Base-by-base conservation (phyloP, 495 filamentous ascomycete genomes). In the Chaetomium fimeti region DNA sequence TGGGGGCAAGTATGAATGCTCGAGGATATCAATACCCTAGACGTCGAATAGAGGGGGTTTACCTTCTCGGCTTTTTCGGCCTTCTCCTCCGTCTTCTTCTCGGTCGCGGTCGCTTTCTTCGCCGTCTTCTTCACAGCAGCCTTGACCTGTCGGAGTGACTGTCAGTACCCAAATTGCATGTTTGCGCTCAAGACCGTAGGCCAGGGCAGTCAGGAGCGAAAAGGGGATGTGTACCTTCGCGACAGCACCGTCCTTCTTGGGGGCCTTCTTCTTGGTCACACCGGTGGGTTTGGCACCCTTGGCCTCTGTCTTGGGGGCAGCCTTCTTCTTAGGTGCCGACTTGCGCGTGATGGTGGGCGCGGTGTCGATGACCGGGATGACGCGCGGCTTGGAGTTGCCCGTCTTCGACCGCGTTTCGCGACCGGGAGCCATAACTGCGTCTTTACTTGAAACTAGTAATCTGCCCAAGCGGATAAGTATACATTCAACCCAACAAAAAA, bases 371-470 rank as follows among this genome's bases (percentile, higher is more conserved):
- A 77, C 76, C 52, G 77, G 75, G 72, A 84, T 80, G 68, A 84
- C 76, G 68, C 82, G 79, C 64, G 82, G 82, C 67, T 76, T 77
- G 53, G 82, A 80, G 72, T 84, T 81, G 74, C 82, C 82, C 47
- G 82, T 84, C 61, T 72, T 68, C 53, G 81, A 83, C 63, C 82
- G 80, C 58, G 82, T 84, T 77, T 84, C 82, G 69, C 81, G 80
- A n/a, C n/a, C n/a, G n/a, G n/a, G n/a, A 72, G 81, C 71, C 82
- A 84, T 84, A 0, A 28, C 42, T 64, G 43, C 22, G 42, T 68
- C 69, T 63, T 57, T 71, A 70, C 56, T 54, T 32, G 38, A 22
- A 54, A 57, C 22, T 49, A 55, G 59, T 15, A 27, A 45, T 64
- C 68, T 70, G 57, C 18, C 25, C n/a, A 42, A 54, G 51, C 16